phyloP scores from a whole-genome alignment of 345 rosid genomes.

The Xanthoceras sorbifolium region DNA sequence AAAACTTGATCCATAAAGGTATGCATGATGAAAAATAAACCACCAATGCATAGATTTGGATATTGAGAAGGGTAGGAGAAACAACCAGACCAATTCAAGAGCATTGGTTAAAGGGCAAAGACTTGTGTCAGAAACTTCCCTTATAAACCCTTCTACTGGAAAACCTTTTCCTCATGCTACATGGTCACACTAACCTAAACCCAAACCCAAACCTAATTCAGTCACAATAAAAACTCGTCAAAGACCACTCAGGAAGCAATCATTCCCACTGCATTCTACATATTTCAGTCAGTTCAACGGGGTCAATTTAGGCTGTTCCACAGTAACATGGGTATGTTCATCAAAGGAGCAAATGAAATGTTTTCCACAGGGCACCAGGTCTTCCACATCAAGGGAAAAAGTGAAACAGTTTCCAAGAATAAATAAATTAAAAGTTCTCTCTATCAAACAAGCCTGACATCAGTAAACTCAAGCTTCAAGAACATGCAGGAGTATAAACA shows the following conservation, averaged over 20 bases:
- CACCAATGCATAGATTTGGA: background rate
- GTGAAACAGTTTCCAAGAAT: background rate
- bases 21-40: slow-evolving; percentile 12
- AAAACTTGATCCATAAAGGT: slow-evolving; percentile 6
- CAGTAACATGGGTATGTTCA: slow-evolving; percentile 3
- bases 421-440: background rate
- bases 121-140: background rate
- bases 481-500: background rate
- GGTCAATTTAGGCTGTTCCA: background rate
- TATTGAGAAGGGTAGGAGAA: background rate
- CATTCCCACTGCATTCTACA: background rate
- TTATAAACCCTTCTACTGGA: background rate
- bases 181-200: background rate
- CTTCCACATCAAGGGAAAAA: slow-evolving; percentile 5
- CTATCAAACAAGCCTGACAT: background rate
- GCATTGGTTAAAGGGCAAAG: background rate
- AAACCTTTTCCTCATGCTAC: background rate
- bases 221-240: background rate
- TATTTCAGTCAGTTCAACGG: slow-evolving; percentile 16
- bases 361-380: background rate
- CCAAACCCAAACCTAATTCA: slow-evolving; percentile 13
- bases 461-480: background rate
- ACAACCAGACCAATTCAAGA: slow-evolving; percentile 3
- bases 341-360: slow-evolving; percentile 1
- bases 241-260: background rate